Base-by-base conservation (phyloP, 257 asterid species). In the Nicotiana noctiflora region DNA sequence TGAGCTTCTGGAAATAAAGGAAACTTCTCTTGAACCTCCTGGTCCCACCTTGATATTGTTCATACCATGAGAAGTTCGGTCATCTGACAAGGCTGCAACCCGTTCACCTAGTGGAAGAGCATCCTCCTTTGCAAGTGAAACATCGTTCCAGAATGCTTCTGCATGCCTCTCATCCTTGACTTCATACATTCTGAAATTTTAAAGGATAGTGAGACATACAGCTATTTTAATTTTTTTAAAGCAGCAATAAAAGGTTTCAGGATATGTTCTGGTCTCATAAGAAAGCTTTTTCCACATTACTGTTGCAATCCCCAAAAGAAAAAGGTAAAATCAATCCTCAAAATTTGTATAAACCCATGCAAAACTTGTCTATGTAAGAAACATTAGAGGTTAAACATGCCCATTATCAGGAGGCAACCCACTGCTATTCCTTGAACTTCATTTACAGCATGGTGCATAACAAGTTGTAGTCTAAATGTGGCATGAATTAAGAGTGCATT, bases 141-240 rank as follows among this genome's bases (percentile, higher is more conserved):
- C 51, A 7, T 82, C 66, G 19, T 89, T 92, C 84, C 88, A 85
- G 91, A 89, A 95, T 65, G 99, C 99, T 85, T 92, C 97, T 37
- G 97, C 97, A 29, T 95, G 99, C 72, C 97, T 85, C 81, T 87
- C 91, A 76, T 95, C 99, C 93, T 90, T 95, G 88, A 90, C 97
- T 88, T 92, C 99, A 76, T 91, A 92, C 76, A 92, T 87, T 89
- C 98, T 95, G 92, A 82, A 86, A 64, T 63, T 37, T 51, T 27
- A 15, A 68, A 34, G 37, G 6, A 55, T 18, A 9, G 83, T 72
- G 37, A 72, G 59, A 44, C 59, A 72, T 15, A 46, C 60, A 72
- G 8, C 25, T 23, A 74, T 74, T 7, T 46, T 49, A 17, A 5
- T 7, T 56, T 6, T 56, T 56, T 18, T 18, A 56, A 8, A 56